A percentile compares a stretch with the other conserved stretches of the same genome.
Conservation (phyloP, 345 rosid species). For the Aquilaria yunnanensis region DNA sequence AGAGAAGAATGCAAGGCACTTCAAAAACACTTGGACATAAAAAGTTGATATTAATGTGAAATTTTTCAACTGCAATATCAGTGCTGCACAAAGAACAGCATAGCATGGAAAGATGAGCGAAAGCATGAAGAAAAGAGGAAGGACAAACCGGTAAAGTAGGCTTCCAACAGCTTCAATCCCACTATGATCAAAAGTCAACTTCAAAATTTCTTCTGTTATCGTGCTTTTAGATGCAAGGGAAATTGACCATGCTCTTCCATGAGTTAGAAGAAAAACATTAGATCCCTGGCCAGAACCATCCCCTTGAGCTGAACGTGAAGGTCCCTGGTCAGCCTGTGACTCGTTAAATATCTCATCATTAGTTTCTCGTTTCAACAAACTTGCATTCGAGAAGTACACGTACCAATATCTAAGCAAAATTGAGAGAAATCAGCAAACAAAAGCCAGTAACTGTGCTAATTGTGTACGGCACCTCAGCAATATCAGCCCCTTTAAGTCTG, state of each 20-base stretch:
- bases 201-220: slow-evolving; percentile 47
- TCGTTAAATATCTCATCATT: slow-evolving; percentile 1
- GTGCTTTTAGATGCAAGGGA: slow-evolving; percentile 42
- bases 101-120: slow-evolving; percentile 7
- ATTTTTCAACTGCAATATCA: too few species aligned
- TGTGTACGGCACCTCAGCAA: slow-evolving; percentile 32
- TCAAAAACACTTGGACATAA: neutral
- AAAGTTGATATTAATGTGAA: too few species aligned
- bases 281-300: slow-evolving; percentile 25
- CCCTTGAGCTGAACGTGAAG: slow-evolving; percentile 29
- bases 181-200: slow-evolving; percentile 28
- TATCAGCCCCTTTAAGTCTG: slow-evolving; percentile 34
- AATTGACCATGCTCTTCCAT: slow-evolving; percentile 69
- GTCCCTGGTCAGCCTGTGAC: slow-evolving; percentile 40
- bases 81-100: neutral
- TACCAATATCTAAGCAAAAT: neutral
- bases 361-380: neutral
- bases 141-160: slow-evolving; percentile 63
- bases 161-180: slow-evolving; percentile 30
- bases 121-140: neutral
- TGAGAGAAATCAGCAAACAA: neutral
- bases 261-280: slow-evolving; percentile 34
- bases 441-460: neutral
- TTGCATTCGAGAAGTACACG: neutral
- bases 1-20: slow-evolving; percentile 2